Percentiles rank a stretch among this genome's conserved stretches.
phyloP scores from a whole-genome alignment of 768 basidiomycete genomes.

The Hydnomerulius pinastri region DNA sequence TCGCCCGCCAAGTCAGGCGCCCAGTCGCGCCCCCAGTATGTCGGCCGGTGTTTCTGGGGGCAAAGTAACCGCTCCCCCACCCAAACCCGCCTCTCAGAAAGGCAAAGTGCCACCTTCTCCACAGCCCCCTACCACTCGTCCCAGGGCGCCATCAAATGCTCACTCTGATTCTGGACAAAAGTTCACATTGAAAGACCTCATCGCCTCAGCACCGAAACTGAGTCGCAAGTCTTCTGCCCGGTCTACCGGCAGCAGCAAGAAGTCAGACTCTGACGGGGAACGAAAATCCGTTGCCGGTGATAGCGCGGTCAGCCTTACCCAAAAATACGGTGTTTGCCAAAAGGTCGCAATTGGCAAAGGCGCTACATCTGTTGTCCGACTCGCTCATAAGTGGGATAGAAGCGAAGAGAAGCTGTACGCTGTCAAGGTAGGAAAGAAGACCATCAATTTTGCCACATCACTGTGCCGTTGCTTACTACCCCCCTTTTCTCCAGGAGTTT shows the following conservation, averaged over 20 bases:
- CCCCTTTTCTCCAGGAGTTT: slow-evolving; percentile 74
- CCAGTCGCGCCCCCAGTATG: slow-evolving; percentile 42
- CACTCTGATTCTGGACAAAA: slow-evolving; percentile 65
- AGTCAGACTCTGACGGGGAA: slow-evolving; percentile 66
- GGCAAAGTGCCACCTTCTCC: slow-evolving; percentile 19
- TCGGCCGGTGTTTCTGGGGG: slow-evolving; percentile 40
- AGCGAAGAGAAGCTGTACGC: slow-evolving; percentile 96
- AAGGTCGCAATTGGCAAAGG: slow-evolving; percentile 97
- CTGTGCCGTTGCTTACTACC: neutral
- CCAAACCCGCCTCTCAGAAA: slow-evolving; percentile 26
- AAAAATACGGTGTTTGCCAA: slow-evolving; percentile 98
- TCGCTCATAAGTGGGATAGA: slow-evolving; percentile 99
- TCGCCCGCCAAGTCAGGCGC: slow-evolving; percentile 56
- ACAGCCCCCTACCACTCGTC: slow-evolving; percentile 27
- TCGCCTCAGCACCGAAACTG: slow-evolving; percentile 74
- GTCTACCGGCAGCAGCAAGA: slow-evolving; percentile 62
- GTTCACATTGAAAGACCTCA: slow-evolving; percentile 83
- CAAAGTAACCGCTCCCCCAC: slow-evolving; percentile 31
- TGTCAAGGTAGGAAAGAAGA: slow-evolving; percentile 72
- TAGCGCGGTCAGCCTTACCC: slow-evolving; percentile 58
- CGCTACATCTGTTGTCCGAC: slow-evolving; percentile 93
- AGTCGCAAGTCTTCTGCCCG: slow-evolving; percentile 69
- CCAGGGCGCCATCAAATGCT: slow-evolving; percentile 46
- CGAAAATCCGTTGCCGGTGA: slow-evolving; percentile 49
- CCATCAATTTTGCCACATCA: neutral